Conservation (phyloP, 495 filamentous ascomycete species). For the Xylaria palmicola region DNA sequence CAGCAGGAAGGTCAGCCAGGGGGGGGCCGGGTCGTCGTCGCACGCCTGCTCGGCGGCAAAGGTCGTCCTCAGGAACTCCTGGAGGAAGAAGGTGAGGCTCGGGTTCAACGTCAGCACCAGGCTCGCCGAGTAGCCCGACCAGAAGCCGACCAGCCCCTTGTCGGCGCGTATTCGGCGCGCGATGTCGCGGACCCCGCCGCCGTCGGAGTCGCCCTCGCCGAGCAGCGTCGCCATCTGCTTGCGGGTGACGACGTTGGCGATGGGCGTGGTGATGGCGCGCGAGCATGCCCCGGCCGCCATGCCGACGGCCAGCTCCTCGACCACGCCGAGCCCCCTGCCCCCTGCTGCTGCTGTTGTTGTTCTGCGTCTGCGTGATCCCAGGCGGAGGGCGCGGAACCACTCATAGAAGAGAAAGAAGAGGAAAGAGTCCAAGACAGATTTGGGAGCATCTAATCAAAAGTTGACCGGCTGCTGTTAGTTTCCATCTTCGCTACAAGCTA, state of each 20-base stretch:
- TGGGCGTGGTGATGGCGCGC: slow-evolving; percentile 75
- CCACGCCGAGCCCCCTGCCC: slow-evolving; percentile 55
- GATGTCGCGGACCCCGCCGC: slow-evolving; percentile 55
- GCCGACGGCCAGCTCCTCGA: slow-evolving; percentile 77
- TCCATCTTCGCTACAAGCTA: no score
- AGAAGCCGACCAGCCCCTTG: slow-evolving; percentile 75
- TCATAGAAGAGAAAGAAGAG: slow-evolving; percentile 75
- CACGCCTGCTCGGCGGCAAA: slow-evolving; percentile 51
- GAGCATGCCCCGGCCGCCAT: slow-evolving; percentile 75
- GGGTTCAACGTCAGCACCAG: slow-evolving; percentile 84
- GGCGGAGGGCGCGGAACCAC: slow-evolving; percentile 58
- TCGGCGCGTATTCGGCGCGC: slow-evolving; percentile 63
- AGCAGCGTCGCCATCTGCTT: slow-evolving; percentile 68
- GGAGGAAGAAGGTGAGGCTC: slow-evolving; percentile 79
- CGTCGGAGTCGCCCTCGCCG: not conserved
- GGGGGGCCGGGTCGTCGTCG: slow-evolving; percentile 51
- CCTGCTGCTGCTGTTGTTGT: slow-evolving; percentile 23
- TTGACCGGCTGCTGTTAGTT: not conserved
- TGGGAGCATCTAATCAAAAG: slow-evolving; percentile 10
- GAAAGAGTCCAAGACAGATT: slow-evolving; percentile 21
- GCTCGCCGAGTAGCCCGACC: slow-evolving; percentile 85
- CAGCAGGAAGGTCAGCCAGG: slow-evolving; percentile 56
- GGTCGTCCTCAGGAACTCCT: slow-evolving; percentile 61
- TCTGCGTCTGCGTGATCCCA: slow-evolving; percentile 33
- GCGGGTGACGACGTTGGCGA: slow-evolving; percentile 80